These are phyloP conservation scores for Osmanthus fragrans DNA, from an alignment of 257 asterid genomes.

Conservation along the genomic window DNA sequence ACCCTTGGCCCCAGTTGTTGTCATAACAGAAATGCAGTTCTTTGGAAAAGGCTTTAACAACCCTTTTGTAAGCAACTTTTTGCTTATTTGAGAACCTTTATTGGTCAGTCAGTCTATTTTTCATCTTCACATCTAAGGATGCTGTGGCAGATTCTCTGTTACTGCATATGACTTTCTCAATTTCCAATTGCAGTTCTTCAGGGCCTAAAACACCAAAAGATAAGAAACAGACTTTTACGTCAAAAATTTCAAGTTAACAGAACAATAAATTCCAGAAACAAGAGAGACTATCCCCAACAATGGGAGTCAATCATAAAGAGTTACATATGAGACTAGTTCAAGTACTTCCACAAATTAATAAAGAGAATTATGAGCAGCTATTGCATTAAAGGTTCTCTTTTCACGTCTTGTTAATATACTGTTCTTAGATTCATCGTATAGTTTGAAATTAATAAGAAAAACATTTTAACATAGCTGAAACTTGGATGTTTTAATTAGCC, in stretches of 20 bases:
- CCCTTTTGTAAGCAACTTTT: slow-evolving; percentile 73
- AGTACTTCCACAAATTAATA: neutral
- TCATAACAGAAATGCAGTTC: slow-evolving; percentile 95
- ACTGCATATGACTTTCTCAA: slow-evolving; percentile 68
- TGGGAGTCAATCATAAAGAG: neutral
- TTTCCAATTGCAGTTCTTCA: slow-evolving; percentile 85
- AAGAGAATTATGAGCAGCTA: neutral
- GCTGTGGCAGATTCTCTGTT: slow-evolving; percentile 83
- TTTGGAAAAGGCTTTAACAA: slow-evolving; percentile 84
- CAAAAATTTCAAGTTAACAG: neutral
- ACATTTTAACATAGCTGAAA: neutral
- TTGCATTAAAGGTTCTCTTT: neutral
- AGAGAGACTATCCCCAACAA: neutral
- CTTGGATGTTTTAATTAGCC: neutral
- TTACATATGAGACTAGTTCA: neutral
- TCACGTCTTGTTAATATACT: neutral
- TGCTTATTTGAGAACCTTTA: slow-evolving; percentile 80
- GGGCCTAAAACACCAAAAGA: slow-evolving; percentile 58
- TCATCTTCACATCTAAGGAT: slow-evolving; percentile 89
- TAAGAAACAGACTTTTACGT: neutral
- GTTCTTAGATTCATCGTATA: neutral
- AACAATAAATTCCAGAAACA: neutral
- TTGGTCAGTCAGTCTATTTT: slow-evolving; percentile 75
- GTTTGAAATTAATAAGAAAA: neutral
- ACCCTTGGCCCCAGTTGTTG: slow-evolving; percentile 98